phyloP scores from a whole-genome alignment of 2,329 filamentous ascomycete species.

The Colletotrichum tabaci region DNA sequence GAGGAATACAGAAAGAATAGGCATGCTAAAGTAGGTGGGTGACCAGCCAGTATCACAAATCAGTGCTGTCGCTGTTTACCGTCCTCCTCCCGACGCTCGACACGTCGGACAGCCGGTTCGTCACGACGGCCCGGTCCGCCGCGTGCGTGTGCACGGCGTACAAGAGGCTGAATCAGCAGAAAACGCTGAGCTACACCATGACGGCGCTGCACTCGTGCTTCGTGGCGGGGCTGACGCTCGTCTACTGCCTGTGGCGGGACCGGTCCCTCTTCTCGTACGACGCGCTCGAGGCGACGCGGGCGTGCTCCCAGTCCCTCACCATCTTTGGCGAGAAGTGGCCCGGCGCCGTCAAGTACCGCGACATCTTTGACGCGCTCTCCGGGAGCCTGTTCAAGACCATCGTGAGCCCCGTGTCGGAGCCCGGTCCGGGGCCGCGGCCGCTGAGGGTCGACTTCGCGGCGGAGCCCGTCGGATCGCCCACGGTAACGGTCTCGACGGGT shows the following conservation, averaged over 20 bases:
- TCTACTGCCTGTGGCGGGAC: constrained; percentile 50
- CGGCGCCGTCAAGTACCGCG: constrained; percentile 49
- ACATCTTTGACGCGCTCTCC: constrained; percentile 48
- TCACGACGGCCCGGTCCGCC: constrained; percentile 44
- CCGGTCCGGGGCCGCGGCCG: neutral
- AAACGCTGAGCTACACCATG: constrained; percentile 50
- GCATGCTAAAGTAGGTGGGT: too few relatives aligned
- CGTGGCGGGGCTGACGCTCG: constrained; percentile 48
- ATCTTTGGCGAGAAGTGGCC: constrained; percentile 51
- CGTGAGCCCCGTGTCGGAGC: constrained; percentile 32
- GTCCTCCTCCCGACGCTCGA: constrained; percentile 45
- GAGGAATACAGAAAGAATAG: too few relatives aligned
- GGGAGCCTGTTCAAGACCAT: constrained; percentile 45
- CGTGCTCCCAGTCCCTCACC: constrained; percentile 48
- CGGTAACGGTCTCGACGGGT: neutral
- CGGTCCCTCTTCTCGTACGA: constrained; percentile 45
- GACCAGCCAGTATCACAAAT: constrained; percentile 47
- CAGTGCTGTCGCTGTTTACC: constrained; percentile 45
- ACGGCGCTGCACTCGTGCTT: constrained; percentile 50
- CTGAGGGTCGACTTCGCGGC: constrained; percentile 14
- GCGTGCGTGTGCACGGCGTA: constrained; percentile 49
- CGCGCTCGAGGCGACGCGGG: constrained; percentile 47
- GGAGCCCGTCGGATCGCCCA: constrained; percentile 3
- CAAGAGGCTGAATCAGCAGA: constrained; percentile 50
- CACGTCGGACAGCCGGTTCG: constrained; percentile 45